Evolutionary conservation across 768 basidiomycete genomes (phyloP).

Genomic region (Leccinellum albellum): DNA sequence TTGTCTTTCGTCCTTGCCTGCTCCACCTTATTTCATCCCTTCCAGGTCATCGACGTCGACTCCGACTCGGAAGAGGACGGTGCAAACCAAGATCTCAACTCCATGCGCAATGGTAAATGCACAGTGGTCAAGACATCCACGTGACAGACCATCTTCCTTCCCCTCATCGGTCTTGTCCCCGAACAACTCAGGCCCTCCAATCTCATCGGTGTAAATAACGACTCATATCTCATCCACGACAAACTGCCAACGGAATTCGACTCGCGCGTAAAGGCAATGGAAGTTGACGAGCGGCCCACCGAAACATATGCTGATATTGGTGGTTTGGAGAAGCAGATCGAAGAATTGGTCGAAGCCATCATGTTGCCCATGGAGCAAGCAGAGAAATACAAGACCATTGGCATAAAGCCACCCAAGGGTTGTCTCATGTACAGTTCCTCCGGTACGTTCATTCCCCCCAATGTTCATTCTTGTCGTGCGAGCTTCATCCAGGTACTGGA

Average conservation of each 20-base stretch:
- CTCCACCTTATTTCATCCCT: not conserved
- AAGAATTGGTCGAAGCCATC: slow-evolving; percentile 96
- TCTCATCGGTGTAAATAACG: slow-evolving; percentile 98
- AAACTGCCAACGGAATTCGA: slow-evolving; percentile 96
- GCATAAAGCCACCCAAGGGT: slow-evolving; percentile 96
- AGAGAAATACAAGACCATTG: slow-evolving; percentile 97
- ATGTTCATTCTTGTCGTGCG: not conserved
- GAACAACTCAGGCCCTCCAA: slow-evolving; percentile 88
- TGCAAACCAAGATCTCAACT: slow-evolving; percentile 91
- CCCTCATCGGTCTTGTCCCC: slow-evolving; percentile 95
- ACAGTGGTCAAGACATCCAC: slow-evolving; percentile 99
- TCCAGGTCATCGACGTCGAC: slow-evolving; percentile 89
- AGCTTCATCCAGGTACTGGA: slow-evolving; percentile 65
- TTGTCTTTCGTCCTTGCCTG: not conserved
- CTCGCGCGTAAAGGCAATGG: slow-evolving; percentile 98
- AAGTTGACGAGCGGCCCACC: slow-evolving; percentile 96
- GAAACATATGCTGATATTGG: slow-evolving; percentile 98
- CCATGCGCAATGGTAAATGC: slow-evolving; percentile 96
- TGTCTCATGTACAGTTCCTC: slow-evolving; percentile 99
- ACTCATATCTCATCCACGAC: slow-evolving; percentile 95
- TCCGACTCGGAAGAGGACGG: slow-evolving; percentile 92
- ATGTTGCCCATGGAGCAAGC: slow-evolving; percentile 98
- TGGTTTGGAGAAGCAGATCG: slow-evolving; percentile 98
- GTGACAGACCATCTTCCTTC: slow-evolving; percentile 97
- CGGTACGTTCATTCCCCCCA: slow-evolving; percentile 43